Evolutionary conservation across 2,329 filamentous ascomycete species (phyloP).

Genomic region (Xylariomycetidae sp.): DNA sequence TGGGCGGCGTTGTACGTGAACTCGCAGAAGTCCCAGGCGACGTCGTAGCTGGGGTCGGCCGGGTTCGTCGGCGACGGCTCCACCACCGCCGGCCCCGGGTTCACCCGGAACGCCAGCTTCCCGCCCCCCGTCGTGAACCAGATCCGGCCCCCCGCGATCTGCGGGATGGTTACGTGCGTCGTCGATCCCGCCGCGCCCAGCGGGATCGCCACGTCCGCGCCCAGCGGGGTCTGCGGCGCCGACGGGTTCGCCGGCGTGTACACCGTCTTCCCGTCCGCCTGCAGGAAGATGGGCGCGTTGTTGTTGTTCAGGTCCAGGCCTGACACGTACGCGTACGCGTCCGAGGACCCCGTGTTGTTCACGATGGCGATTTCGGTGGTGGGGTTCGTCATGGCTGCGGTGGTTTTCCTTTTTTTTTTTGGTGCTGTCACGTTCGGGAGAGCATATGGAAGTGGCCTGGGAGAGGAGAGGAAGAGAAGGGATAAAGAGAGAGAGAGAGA

Average conservation of each 20-base stretch:
- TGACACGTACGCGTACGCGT: constrained; percentile 65
- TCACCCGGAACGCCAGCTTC: constrained; percentile 62
- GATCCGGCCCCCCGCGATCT: constrained; percentile 63
- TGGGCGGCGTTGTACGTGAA: constrained; percentile 58
- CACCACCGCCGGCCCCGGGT: constrained; percentile 65
- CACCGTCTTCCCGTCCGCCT: constrained; percentile 57
- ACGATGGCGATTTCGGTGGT: constrained; percentile 56
- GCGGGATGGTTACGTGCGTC: constrained; percentile 58
- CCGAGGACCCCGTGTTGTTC: constrained; percentile 58
- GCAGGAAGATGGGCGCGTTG: constrained; percentile 55
- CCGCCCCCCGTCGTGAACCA: constrained; percentile 62
- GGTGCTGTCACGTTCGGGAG: neutral
- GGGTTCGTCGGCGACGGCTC: constrained; percentile 68
- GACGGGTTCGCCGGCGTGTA: constrained; percentile 59
- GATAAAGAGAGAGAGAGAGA: too few species aligned
- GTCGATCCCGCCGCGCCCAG: constrained; percentile 56
- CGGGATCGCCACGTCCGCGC: constrained; percentile 54
- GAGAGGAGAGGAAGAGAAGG: too few species aligned
- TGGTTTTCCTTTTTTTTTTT: neutral
- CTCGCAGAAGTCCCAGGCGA: constrained; percentile 63
- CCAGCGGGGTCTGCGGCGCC: constrained; percentile 42
- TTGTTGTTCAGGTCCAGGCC: constrained; percentile 56
- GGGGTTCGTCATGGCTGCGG: constrained; percentile 26
- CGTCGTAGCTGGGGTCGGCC: constrained; percentile 54
- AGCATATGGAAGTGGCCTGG: neutral